Conservation (phyloP, 768 basidiomycete genomes). For the Mycena indigotica region DNA sequence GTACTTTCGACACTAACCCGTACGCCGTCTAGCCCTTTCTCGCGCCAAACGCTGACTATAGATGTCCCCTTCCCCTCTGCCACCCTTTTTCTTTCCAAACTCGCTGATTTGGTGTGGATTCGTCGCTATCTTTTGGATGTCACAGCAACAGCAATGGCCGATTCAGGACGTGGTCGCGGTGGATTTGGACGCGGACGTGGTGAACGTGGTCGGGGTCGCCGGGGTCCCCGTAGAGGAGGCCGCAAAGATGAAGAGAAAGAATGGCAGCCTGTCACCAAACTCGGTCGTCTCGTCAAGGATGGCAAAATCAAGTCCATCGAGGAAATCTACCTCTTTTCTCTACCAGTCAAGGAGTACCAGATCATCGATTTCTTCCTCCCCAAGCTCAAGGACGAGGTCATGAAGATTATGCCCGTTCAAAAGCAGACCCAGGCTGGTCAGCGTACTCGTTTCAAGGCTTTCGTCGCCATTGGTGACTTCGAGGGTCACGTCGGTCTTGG, state of each 20-base stretch:
- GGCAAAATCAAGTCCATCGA: slow-evolving; percentile 99
- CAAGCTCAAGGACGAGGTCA: slow-evolving; percentile 98
- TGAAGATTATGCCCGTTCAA: slow-evolving; percentile 99
- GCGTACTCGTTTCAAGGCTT: slow-evolving; percentile 99
- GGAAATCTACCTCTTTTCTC: slow-evolving; percentile 99
- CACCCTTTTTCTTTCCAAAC: neutral
- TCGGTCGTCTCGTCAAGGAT: slow-evolving; percentile 98
- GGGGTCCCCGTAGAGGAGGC: slow-evolving; percentile 91
- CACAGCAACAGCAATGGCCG: slow-evolving; percentile 66
- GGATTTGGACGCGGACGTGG: slow-evolving; percentile 89
- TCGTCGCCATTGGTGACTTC: slow-evolving; percentile 98
- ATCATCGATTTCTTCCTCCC: slow-evolving; percentile 99
- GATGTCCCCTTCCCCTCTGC: neutral
- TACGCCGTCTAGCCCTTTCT: neutral
- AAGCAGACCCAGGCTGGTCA: slow-evolving; percentile 99
- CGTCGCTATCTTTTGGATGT: slow-evolving; percentile 41
- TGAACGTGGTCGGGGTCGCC: slow-evolving; percentile 85
- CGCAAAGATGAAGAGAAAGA: slow-evolving; percentile 99
- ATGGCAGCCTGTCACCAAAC: slow-evolving; percentile 99
- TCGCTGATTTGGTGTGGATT: neutral
- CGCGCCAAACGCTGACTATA: neutral
- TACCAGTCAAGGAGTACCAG: slow-evolving; percentile 99
- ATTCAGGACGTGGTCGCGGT: slow-evolving; percentile 70
- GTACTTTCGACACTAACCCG: neutral
- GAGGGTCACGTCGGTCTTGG: slow-evolving; percentile 99